Percentiles rank a stretch among this genome's conserved stretches.
Evolutionary conservation across 768 basidiomycete species (phyloP).

Genomic region (Leccinum imitatum): DNA sequence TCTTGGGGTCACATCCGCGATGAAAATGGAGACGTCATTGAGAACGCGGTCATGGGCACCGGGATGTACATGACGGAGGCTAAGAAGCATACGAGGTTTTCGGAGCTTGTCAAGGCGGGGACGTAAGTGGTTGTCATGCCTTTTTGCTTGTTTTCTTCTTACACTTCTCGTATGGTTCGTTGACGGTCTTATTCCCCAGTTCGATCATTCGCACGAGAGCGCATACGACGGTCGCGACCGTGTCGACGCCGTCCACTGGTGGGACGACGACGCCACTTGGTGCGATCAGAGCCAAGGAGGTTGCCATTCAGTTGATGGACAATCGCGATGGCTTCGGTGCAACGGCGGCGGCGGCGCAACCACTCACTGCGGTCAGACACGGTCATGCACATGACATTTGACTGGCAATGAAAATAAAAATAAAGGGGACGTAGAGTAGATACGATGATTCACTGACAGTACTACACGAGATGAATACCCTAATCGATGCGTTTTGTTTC

Average conservation of each 20-base stretch:
- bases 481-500: neutral
- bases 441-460: slow-evolving; percentile 8
- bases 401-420: neutral
- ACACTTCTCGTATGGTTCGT: slow-evolving; percentile 3
- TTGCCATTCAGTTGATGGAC: slow-evolving; percentile 37
- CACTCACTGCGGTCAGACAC: neutral
- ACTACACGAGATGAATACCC: slow-evolving; percentile 12
- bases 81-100: slow-evolving; percentile 48
- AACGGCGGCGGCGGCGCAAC: neutral
- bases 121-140: slow-evolving; percentile 37
- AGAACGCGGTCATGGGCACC: slow-evolving; percentile 42
- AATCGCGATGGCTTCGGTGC: slow-evolving; percentile 1
- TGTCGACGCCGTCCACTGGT: slow-evolving; percentile 15
- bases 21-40: slow-evolving; percentile 15
- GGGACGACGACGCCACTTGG: slow-evolving; percentile 38
- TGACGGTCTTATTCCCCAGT: slow-evolving; percentile 19
- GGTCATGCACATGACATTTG: slow-evolving; percentile 1
- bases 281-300: slow-evolving; percentile 72
- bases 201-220: slow-evolving; percentile 37
- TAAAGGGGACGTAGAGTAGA: neutral
- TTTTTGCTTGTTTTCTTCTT: slow-evolving; percentile 4
- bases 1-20: slow-evolving; percentile 5
- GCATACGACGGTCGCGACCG: slow-evolving; percentile 30
- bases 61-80: slow-evolving; percentile 61
- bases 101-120: slow-evolving; percentile 54